Conservation (phyloP, 2,329 filamentous ascomycete species). For the Neonectria ditissima region DNA sequence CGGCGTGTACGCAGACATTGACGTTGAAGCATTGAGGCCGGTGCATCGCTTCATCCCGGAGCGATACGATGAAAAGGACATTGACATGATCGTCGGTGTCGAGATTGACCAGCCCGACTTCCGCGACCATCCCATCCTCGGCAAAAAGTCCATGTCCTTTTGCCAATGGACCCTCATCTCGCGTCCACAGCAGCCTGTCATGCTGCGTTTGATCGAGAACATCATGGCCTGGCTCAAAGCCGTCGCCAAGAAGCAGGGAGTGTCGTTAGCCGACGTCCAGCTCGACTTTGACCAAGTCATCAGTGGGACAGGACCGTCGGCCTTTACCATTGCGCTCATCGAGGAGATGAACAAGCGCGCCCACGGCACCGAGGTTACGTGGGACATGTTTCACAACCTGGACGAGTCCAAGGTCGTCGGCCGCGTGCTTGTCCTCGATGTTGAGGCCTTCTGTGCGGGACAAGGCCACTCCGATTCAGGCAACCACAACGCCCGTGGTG, state of each 20-base stretch:
- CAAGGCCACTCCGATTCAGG: constrained; percentile 80
- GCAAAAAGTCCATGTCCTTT: constrained; percentile 76
- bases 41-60: constrained; percentile 57
- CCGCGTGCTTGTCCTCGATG: constrained; percentile 74
- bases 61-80: constrained; percentile 70
- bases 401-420: constrained; percentile 74
- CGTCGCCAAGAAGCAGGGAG: constrained; percentile 68
- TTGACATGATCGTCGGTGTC: constrained; percentile 77
- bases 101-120: constrained; percentile 79
- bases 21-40: constrained; percentile 52
- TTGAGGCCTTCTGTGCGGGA: constrained; percentile 78
- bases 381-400: constrained; percentile 74
- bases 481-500: constrained; percentile 73
- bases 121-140: constrained; percentile 72
- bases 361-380: constrained; percentile 60
- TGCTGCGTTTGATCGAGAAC: constrained; percentile 75
- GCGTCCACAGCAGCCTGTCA: constrained; percentile 74
- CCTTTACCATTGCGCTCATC: constrained; percentile 74
- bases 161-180: constrained; percentile 83
- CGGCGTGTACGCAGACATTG: constrained; percentile 74
- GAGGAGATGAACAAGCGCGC: constrained; percentile 68
- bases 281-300: constrained; percentile 80
- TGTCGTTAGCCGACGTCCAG: constrained; percentile 69
- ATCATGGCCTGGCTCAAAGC: constrained; percentile 75
- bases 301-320: constrained; percentile 77